A percentile compares a stretch with the other conserved stretches of the same genome.
Evolutionary conservation across 163 green algal species (phyloP).

Genomic region (Chlorella variabilis): DNA sequence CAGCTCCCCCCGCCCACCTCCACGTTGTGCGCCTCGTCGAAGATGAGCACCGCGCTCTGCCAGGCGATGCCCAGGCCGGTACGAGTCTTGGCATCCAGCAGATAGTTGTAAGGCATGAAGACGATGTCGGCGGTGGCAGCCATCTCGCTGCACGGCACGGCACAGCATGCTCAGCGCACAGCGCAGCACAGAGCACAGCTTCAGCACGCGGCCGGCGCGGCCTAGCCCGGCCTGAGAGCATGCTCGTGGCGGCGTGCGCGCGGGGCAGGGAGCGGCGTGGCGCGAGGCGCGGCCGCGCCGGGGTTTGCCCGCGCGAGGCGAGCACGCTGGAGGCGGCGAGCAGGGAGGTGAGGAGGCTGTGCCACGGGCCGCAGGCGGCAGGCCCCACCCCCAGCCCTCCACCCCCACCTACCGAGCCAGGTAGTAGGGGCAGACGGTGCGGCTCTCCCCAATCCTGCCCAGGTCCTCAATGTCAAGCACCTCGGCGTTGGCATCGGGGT

Average conservation of each 20-base stretch:
- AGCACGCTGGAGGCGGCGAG: not conserved
- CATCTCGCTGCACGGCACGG: conserved; percentile 61
- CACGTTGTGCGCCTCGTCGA: conserved; percentile 99
- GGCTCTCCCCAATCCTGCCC: conserved; percentile 60
- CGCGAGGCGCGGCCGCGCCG: too few species aligned
- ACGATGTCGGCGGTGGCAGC: conserved; percentile 84
- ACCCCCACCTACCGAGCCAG: conserved; percentile 51
- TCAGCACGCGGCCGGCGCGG: too few species aligned
- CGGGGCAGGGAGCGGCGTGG: too few species aligned
- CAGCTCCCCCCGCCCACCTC: conserved; percentile 57
- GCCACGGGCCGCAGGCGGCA: too few species aligned
- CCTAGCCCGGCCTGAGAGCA: too few species aligned
- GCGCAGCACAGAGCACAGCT: too few species aligned
- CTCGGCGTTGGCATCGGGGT: conserved; percentile 52
- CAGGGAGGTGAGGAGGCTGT: too few species aligned
- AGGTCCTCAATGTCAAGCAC: conserved; percentile 96
- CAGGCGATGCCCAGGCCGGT: conserved; percentile 66
- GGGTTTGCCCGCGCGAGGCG: too few species aligned
- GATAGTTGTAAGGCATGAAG: conserved; percentile 99
- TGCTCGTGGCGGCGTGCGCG: too few species aligned
- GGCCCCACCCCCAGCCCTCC: not conserved
- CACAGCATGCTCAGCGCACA: too few species aligned
- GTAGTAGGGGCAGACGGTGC: conserved; percentile 89
- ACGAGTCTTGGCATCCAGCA: conserved; percentile 82
- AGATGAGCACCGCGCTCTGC: conserved; percentile 86